These are phyloP conservation scores for Zalerion maritima DNA, from an alignment of 495 filamentous ascomycete genomes.

Conservation along the genomic window DNA sequence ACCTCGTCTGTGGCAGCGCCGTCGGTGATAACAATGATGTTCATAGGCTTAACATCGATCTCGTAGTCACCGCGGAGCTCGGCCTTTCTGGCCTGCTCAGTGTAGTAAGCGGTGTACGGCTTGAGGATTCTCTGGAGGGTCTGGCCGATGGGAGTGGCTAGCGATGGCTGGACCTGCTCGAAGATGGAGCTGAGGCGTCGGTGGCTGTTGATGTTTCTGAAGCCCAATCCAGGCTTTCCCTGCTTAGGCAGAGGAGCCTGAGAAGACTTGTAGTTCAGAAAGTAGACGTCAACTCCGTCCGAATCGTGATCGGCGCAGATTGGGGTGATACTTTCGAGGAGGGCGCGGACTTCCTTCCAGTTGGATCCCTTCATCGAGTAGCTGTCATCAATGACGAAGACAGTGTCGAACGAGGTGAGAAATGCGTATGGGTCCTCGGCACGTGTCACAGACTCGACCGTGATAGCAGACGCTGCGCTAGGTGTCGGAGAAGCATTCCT, in stretches of 20 bases:
- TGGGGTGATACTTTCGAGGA: conserved; percentile 63
- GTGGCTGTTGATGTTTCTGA: conserved; percentile 41
- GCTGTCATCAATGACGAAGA: conserved; percentile 90
- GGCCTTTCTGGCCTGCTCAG: conserved; percentile 12
- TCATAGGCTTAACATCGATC: conserved; percentile 59
- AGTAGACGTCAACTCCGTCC: conserved; percentile 91
- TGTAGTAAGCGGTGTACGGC: conserved; percentile 43
- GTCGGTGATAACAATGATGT: conserved; percentile 90
- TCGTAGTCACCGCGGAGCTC: conserved; percentile 25
- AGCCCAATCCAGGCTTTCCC: conserved; percentile 28
- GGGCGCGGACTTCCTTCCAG: conserved; percentile 63
- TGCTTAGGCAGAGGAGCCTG: conserved; percentile 7
- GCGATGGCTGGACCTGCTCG: conserved; percentile 41
- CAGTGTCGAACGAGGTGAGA: conserved; percentile 74
- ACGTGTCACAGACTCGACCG: no score
- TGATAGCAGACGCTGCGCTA: no score
- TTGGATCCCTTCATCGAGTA: conserved; percentile 65
- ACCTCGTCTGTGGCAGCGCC: conserved; percentile 70
- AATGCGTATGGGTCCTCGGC: conserved; percentile 65
- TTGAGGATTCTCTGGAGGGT: conserved; percentile 59
- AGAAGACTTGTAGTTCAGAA: conserved; percentile 51
- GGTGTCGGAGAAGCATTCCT: no score
- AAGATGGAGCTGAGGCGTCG: conserved; percentile 52
- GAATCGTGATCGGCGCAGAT: conserved; percentile 71
- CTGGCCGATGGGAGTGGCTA: conserved; percentile 61